These are phyloP conservation scores for Chaetomium olivaceum DNA, from an alignment of 2,329 filamentous ascomycete species.

Conservation along the genomic window DNA sequence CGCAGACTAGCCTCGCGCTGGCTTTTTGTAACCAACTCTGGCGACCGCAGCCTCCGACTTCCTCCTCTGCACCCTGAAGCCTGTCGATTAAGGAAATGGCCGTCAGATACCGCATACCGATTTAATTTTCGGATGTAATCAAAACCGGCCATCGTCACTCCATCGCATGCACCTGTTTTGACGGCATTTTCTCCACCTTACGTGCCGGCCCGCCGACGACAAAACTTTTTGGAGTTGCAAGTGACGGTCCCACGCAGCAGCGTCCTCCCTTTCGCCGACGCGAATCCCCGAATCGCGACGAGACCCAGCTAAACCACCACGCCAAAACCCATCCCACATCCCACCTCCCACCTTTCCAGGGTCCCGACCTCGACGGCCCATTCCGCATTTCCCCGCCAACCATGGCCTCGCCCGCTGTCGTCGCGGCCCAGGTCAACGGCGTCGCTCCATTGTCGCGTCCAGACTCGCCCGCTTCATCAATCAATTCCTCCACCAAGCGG, in stretches of 20 bases:
- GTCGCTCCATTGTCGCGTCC: constrained; percentile 34
- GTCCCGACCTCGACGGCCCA: constrained; percentile 19
- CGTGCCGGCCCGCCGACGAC: constrained; percentile 25
- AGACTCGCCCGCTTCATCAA: constrained; percentile 35
- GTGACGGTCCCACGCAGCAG: constrained; percentile 23
- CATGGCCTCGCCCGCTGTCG: constrained; percentile 40
- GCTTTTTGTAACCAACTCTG: constrained; percentile 32
- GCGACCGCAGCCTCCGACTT: constrained; percentile 25
- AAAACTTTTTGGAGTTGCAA: constrained; percentile 32
- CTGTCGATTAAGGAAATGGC: constrained; percentile 23
- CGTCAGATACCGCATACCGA: constrained; percentile 24
- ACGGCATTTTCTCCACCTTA: constrained; percentile 27
- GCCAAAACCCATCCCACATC: constrained; percentile 27
- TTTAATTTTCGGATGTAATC: constrained; percentile 19
- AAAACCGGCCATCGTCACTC: constrained; percentile 17
- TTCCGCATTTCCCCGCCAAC: constrained; percentile 22
- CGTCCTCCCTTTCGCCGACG: constrained; percentile 33
- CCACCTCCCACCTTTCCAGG: constrained; percentile 17
- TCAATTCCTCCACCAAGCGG: constrained; percentile 49
- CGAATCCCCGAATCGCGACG: constrained; percentile 37
- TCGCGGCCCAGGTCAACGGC: constrained; percentile 38
- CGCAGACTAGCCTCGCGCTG: constrained; percentile 30
- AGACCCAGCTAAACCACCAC: constrained; percentile 24
- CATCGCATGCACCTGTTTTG: constrained; percentile 29
- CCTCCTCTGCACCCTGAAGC: constrained; percentile 23